These are phyloP conservation scores for Colletotrichum cuscutae DNA, from an alignment of 2,329 filamentous ascomycete species.

Conservation along the genomic window DNA sequence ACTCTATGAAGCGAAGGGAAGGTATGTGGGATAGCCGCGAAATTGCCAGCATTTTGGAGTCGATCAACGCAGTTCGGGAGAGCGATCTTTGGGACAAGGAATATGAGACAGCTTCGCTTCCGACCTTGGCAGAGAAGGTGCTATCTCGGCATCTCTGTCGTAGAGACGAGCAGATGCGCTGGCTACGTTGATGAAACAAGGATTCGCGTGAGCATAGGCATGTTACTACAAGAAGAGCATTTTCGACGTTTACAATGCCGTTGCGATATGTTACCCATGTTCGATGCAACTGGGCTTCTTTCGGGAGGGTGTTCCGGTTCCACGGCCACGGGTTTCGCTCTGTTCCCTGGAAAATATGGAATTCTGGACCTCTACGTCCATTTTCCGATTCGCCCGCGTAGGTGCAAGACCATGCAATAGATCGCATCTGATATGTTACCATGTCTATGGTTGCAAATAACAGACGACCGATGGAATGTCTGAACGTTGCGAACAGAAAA, in stretches of 20 bases:
- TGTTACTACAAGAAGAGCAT: background rate
- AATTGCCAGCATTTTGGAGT: background rate
- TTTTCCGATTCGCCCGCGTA: background rate
- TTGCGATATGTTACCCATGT: background rate
- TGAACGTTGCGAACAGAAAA: background rate
- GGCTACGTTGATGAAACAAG: too few relatives aligned
- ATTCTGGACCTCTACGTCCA: background rate
- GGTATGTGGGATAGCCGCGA: constrained; percentile 39
- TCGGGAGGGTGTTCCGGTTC: background rate
- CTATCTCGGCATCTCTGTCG: too few relatives aligned
- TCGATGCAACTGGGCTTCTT: background rate
- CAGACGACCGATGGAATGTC: background rate
- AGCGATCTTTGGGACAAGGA: too few relatives aligned
- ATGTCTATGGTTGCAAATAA: background rate
- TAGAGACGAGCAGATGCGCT: too few relatives aligned
- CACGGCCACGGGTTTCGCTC: background rate
- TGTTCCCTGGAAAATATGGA: background rate
- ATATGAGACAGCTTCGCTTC: too few relatives aligned
- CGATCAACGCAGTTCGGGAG: too few relatives aligned
- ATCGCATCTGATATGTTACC: too few relatives aligned
- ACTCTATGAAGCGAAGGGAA: constrained; percentile 35
- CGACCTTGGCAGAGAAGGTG: too few relatives aligned
- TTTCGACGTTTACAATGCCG: background rate
- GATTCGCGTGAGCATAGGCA: too few relatives aligned
- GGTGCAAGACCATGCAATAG: background rate